Conservation (phyloP, 495 filamentous ascomycete species). For the Penicillium malachiteum region DNA sequence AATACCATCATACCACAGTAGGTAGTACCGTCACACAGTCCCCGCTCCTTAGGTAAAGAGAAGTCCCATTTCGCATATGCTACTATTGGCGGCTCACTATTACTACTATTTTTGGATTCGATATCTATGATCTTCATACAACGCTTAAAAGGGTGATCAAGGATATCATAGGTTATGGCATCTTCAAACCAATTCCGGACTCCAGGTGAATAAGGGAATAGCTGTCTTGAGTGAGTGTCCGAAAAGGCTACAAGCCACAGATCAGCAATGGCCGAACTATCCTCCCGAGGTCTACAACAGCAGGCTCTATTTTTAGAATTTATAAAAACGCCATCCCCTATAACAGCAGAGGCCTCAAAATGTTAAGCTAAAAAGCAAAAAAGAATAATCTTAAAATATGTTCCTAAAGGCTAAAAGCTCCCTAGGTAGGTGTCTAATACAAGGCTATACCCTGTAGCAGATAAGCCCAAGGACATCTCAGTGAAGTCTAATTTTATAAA, state of each 20-base stretch:
- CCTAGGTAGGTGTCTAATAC: too few species aligned
- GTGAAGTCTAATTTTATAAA: too few species aligned
- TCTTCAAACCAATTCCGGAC: slow-evolving; percentile 26
- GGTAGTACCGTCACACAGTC: slow-evolving; percentile 22
- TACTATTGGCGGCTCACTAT: slow-evolving; percentile 15
- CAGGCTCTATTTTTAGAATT: too few species aligned
- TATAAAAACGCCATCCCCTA: too few species aligned
- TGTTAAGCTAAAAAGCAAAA: too few species aligned
- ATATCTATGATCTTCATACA: slow-evolving; percentile 30
- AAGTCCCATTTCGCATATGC: slow-evolving; percentile 31
- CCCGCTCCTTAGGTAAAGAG: slow-evolving; percentile 19
- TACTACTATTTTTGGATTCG: slow-evolving; percentile 1
- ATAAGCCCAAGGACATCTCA: too few species aligned
- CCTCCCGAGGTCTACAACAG: too few species aligned
- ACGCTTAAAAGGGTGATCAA: slow-evolving; percentile 17
- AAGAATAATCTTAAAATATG: too few species aligned
- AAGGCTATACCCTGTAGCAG: too few species aligned
- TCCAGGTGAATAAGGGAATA: slow-evolving; percentile 26
- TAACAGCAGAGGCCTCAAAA: too few species aligned
- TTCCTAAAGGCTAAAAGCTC: too few species aligned
- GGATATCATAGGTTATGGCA: slow-evolving; percentile 19
- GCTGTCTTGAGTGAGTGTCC: slow-evolving; percentile 6
- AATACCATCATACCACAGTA: slow-evolving; percentile 23
- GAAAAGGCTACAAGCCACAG: not conserved
- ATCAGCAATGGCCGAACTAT: not conserved